Percentiles rank a stretch among this genome's conserved stretches.
Evolutionary conservation across 1,284 basidiomycete genomes (phyloP).

Genomic region (Apiotrichum brassicae): DNA sequence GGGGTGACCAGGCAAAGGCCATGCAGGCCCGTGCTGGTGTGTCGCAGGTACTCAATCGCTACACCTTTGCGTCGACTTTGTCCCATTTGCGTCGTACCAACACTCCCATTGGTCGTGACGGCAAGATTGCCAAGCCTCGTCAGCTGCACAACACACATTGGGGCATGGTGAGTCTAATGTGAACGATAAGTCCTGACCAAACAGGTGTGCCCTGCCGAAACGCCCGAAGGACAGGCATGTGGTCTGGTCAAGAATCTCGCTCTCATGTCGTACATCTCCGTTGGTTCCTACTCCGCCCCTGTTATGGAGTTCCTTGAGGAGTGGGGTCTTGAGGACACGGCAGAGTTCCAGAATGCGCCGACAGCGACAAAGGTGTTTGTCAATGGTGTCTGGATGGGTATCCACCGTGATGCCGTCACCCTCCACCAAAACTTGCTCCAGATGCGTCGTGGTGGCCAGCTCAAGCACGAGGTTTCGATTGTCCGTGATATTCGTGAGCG

Average conservation of each 20-base stretch:
- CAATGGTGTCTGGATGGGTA: slow-evolving; percentile 99
- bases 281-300: slow-evolving; percentile 90
- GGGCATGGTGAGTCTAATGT: slow-evolving; percentile 66
- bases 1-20: slow-evolving; percentile 98
- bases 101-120: slow-evolving; percentile 95
- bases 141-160: slow-evolving; percentile 99
- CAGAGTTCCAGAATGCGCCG: slow-evolving; percentile 79
- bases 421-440: slow-evolving; percentile 89
- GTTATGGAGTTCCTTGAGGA: slow-evolving; percentile 98
- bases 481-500: slow-evolving; percentile 95
- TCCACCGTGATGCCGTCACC: slow-evolving; percentile 91
- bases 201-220: slow-evolving; percentile 85
- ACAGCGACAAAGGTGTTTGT: slow-evolving; percentile 96
- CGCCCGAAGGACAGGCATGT: slow-evolving; percentile 98
- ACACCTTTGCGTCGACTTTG: slow-evolving; percentile 96
- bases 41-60: slow-evolving; percentile 96
- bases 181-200: background rate
- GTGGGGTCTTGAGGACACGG: slow-evolving; percentile 89
- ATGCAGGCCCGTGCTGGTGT: slow-evolving; percentile 98
- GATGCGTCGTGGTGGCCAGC: slow-evolving; percentile 88
- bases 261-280: slow-evolving; percentile 96
- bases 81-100: slow-evolving; percentile 98
- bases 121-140: slow-evolving; percentile 98
- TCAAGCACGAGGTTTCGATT: slow-evolving; percentile 91
- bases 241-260: slow-evolving; percentile 98